These are phyloP conservation scores for Backusella macrospora DNA, from an alignment of 192 early-diverging fungal genomes.

Conservation along the genomic window DNA sequence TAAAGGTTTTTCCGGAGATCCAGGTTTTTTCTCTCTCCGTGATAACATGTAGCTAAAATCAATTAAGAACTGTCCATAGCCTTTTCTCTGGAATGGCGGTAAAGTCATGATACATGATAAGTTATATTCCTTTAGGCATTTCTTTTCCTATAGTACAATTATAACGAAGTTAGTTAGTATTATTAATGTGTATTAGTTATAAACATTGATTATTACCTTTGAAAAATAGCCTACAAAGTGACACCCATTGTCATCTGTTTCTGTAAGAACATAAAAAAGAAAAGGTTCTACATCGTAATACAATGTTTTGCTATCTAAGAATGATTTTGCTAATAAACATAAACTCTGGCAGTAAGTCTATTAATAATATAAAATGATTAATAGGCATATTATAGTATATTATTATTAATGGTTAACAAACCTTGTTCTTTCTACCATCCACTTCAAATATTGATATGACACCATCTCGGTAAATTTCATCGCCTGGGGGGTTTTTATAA, in stretches of 20 bases:
- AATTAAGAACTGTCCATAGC: slow-evolving; percentile 89
- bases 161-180: not conserved
- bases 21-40: slow-evolving; percentile 71
- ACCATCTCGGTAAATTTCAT: slow-evolving; percentile 93
- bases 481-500: slow-evolving; percentile 83
- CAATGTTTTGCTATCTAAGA: slow-evolving; percentile 95
- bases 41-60: slow-evolving; percentile 83
- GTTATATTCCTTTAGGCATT: slow-evolving; percentile 77
- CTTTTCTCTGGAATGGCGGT: slow-evolving; percentile 84
- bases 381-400: not conserved
- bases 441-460: slow-evolving; percentile 91
- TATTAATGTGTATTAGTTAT: not conserved
- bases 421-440: slow-evolving; percentile 95
- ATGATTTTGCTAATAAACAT: slow-evolving; percentile 95
- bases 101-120: slow-evolving; percentile 91
- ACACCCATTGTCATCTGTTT: slow-evolving; percentile 72
- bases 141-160: slow-evolving; percentile 69
- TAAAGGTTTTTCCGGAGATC: slow-evolving; percentile 91
- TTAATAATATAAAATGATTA: not conserved
- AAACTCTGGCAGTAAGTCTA: slow-evolving; percentile 96
- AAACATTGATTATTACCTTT: slow-evolving; percentile 55
- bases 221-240: slow-evolving; percentile 99
- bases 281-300: slow-evolving; percentile 99
- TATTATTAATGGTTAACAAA: slow-evolving; percentile 12
- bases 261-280: slow-evolving; percentile 95